Evolutionary conservation across 306 rosid genomes (phyloP).

Genomic region (Dalbergia oliveri): DNA sequence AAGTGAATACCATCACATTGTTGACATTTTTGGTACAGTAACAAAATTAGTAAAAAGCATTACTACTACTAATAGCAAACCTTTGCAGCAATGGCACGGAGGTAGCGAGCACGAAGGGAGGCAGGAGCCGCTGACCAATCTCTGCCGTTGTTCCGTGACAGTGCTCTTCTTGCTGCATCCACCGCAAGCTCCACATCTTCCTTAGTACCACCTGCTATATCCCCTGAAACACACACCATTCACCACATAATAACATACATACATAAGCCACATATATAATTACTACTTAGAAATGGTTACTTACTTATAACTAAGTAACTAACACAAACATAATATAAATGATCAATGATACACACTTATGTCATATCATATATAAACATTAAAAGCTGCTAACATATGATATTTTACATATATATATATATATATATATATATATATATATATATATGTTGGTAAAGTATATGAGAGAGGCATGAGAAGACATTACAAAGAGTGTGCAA

Average conservation of each 20-base stretch:
- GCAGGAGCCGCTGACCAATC: slow-evolving; percentile 80
- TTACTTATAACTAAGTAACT: too few relatives aligned
- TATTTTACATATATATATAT: too few relatives aligned
- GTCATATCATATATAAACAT: not conserved
- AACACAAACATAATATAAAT: too few relatives aligned
- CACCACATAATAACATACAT: too few relatives aligned
- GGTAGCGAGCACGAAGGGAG: slow-evolving; percentile 71
- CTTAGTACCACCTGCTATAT: slow-evolving; percentile 73
- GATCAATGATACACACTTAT: too few relatives aligned
- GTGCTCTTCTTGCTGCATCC: slow-evolving; percentile 76
- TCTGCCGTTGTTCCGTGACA: slow-evolving; percentile 64
- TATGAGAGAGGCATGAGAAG: not conserved
- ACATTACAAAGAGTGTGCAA: not conserved
- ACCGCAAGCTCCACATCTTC: slow-evolving; percentile 89
- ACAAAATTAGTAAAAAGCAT: not conserved
- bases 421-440: too few relatives aligned
- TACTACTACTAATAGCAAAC: slow-evolving; percentile 33
- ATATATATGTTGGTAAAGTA: not conserved
- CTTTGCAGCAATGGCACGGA: slow-evolving; percentile 87
- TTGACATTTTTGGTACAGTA: not conserved
- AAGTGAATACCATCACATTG: too few relatives aligned
- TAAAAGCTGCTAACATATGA: not conserved
- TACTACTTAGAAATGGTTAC: too few relatives aligned
- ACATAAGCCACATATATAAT: too few relatives aligned
- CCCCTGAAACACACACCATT: slow-evolving; percentile 48